Percentiles rank a stretch among this genome's conserved stretches.
Evolutionary conservation across 1,284 basidiomycete genomes (phyloP).

Genomic region (Mycena citricolor): DNA sequence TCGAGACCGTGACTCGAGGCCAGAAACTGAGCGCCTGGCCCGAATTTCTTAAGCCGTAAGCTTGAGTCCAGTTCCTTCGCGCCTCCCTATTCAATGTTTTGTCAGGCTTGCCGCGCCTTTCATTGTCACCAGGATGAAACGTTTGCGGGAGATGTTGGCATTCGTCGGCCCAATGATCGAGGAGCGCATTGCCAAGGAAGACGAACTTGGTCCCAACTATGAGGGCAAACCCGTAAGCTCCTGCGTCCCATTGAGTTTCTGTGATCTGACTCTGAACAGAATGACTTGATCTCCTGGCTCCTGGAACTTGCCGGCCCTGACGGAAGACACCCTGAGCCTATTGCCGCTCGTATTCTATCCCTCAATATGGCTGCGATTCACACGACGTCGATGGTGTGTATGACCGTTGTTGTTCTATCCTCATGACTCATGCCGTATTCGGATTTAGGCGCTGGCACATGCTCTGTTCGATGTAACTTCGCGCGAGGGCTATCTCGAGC

Average conservation of each 20-base stretch:
- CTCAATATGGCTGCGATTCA: conserved; percentile 38
- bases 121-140: background rate
- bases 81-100: background rate
- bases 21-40: conserved; percentile 34
- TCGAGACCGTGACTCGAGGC: conserved; percentile 13
- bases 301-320: conserved; percentile 26
- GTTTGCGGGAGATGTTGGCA: background rate
- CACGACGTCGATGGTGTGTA: conserved; percentile 31
- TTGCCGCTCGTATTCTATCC: conserved; percentile 30
- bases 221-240: conserved; percentile 3
- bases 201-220: background rate
- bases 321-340: conserved; percentile 24
- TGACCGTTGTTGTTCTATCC: background rate
- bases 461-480: conserved; percentile 41
- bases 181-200: background rate
- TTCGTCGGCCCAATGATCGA: conserved; percentile 1
- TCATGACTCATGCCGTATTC: background rate
- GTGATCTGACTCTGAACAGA: conserved; percentile 26
- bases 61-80: background rate
- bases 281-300: conserved; percentile 38
- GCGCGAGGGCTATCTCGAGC: conserved; percentile 38
- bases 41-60: conserved; percentile 7
- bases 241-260: background rate
- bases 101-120: background rate
- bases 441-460: conserved; percentile 28